Percentiles rank a stretch among this genome's conserved stretches.
Conservation (phyloP, 1,284 basidiomycete genomes). For the Bondarzewia mesenterica region DNA sequence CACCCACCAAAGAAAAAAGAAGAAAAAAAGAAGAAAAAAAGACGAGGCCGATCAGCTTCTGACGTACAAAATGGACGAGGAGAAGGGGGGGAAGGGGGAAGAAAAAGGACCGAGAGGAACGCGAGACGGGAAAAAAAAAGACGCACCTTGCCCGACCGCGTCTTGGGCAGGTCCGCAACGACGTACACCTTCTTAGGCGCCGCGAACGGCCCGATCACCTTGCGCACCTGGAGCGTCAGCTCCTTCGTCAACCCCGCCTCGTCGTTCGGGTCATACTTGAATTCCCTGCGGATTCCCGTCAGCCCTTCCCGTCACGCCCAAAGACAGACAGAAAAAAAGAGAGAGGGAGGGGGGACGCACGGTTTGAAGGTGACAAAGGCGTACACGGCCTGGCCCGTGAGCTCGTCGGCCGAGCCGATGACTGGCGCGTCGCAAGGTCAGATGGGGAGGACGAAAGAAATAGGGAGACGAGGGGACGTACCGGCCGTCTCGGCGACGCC, state of each 20-base stretch:
- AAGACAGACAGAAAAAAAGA: conserved; percentile 12
- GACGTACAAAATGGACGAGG: background rate
- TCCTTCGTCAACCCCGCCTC: conserved; percentile 79
- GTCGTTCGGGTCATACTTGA: conserved; percentile 62
- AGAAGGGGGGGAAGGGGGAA: background rate
- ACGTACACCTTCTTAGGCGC: conserved; percentile 90
- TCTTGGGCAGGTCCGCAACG: conserved; percentile 89
- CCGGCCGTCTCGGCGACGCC: conserved; percentile 94
- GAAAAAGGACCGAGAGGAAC: background rate
- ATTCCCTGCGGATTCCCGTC: conserved; percentile 60
- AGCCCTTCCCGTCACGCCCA: no score
- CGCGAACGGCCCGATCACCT: conserved; percentile 93
- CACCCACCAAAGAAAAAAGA: no score
- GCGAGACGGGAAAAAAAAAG: conserved; percentile 45
- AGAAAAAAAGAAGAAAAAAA: no score
- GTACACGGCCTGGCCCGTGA: conserved; percentile 83
- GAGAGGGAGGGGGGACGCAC: conserved; percentile 27
- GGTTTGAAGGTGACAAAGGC: conserved; percentile 82
- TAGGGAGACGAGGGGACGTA: conserved; percentile 18
- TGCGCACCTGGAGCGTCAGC: conserved; percentile 89
- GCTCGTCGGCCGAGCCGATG: conserved; percentile 82
- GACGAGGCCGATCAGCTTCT: no score
- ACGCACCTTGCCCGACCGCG: conserved; percentile 95
- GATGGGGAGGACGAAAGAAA: background rate
- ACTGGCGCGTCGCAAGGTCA: conserved; percentile 33